Conservation (phyloP, 495 filamentous ascomycete genomes). For the Aspergillus sclerotiicarbonarius region DNA sequence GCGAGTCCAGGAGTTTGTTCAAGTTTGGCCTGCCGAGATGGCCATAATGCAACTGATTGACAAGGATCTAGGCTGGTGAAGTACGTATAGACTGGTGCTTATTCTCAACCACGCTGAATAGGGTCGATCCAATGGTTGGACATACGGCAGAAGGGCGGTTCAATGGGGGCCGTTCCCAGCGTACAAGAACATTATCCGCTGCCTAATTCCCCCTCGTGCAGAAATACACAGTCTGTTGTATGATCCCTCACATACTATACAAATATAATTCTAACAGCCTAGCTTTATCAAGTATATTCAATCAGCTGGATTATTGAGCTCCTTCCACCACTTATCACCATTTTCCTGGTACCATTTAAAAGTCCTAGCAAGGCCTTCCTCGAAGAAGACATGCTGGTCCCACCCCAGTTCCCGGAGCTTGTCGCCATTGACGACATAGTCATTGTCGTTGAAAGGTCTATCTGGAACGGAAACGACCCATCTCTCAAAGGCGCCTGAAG, state of each 20-base stretch:
- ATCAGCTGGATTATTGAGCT: background rate
- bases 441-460: conserved; percentile 70
- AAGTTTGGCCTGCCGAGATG: conserved; percentile 29
- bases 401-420: conserved; percentile 67
- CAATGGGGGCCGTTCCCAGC: too few relatives aligned
- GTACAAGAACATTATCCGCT: too few relatives aligned
- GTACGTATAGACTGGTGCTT: too few relatives aligned
- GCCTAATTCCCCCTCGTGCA: too few relatives aligned
- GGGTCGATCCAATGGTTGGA: too few relatives aligned
- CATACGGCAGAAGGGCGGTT: too few relatives aligned
- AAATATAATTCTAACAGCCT: background rate
- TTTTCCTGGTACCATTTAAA: conserved; percentile 68
- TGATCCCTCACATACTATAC: background rate
- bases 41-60: conserved; percentile 29
- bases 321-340: conserved; percentile 62
- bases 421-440: conserved; percentile 65
- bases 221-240: too few relatives aligned
- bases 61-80: conserved; percentile 25
- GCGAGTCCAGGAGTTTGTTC: conserved; percentile 28
- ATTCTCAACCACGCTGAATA: too few relatives aligned
- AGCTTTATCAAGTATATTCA: background rate
- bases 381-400: conserved; percentile 60
- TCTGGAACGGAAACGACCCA: conserved; percentile 56
- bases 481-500: conserved; percentile 24
- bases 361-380: conserved; percentile 59